A percentile compares a stretch with the other conserved stretches of the same genome.
These are phyloP conservation scores for Aspergillus texensis DNA, from an alignment of 2,329 filamentous ascomycete genomes.

Conservation along the genomic window DNA sequence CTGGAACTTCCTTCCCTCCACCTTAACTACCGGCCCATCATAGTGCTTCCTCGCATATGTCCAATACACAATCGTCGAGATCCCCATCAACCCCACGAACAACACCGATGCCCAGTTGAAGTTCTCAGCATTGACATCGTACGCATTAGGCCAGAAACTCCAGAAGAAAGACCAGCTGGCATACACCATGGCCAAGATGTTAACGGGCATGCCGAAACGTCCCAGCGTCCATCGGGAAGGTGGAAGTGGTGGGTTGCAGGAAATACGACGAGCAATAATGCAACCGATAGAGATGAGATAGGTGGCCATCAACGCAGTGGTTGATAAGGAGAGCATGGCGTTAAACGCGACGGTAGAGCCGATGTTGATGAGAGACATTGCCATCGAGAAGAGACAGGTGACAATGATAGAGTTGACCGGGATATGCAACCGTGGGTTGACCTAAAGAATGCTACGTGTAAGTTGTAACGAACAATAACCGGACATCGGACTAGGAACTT, in stretches of 20 bases:
- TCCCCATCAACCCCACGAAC: slow-evolving; percentile 43
- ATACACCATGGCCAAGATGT: slow-evolving; percentile 49
- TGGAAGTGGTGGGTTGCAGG: slow-evolving; percentile 40
- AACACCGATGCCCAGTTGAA: slow-evolving; percentile 57
- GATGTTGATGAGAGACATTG: slow-evolving; percentile 55
- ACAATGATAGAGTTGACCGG: slow-evolving; percentile 45
- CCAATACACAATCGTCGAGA: slow-evolving; percentile 44
- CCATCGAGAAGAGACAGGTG: slow-evolving; percentile 33
- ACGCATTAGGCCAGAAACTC: slow-evolving; percentile 49
- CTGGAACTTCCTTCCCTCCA: slow-evolving; percentile 1
- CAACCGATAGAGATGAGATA: slow-evolving; percentile 54
- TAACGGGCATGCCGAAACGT: slow-evolving; percentile 46
- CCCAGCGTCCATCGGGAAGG: slow-evolving; percentile 48
- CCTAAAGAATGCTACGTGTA: slow-evolving; percentile 13
- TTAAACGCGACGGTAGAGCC: slow-evolving; percentile 56
- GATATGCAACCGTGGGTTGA: slow-evolving; percentile 42
- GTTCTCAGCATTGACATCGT: slow-evolving; percentile 39
- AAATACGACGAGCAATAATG: slow-evolving; percentile 48
- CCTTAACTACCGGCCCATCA: slow-evolving; percentile 27
- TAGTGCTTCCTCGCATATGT: slow-evolving; percentile 36
- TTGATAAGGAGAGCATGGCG: slow-evolving; percentile 54
- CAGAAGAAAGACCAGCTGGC: slow-evolving; percentile 50
- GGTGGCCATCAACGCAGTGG: slow-evolving; percentile 51
- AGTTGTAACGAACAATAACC: not conserved
- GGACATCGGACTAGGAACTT: not conserved